These are phyloP conservation scores for Mangifera indica DNA, from an alignment of 345 rosid genomes.

Conservation along the genomic window DNA sequence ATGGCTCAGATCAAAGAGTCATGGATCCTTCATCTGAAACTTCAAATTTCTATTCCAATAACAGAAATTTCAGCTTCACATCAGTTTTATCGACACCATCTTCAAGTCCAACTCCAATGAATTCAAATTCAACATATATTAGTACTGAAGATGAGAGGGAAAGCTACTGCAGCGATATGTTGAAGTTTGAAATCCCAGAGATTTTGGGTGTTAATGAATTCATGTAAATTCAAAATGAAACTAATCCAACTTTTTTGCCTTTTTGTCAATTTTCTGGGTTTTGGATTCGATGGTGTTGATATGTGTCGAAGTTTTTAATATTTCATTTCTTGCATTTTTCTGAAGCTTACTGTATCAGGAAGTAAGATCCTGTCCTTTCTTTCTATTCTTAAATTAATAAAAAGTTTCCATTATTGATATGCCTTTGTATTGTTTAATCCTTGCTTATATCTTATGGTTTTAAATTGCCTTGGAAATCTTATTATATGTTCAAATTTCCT, in stretches of 20 bases:
- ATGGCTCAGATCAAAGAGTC: conserved; percentile 10
- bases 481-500: not conserved
- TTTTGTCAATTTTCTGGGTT: not conserved
- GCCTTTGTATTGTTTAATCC: not conserved
- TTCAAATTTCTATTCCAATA: conserved; percentile 28
- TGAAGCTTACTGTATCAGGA: conserved; percentile 17
- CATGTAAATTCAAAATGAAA: conserved; percentile 37
- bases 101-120: conserved; percentile 61
- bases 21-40: conserved; percentile 44
- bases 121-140: conserved; percentile 56
- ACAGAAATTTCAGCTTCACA: conserved; percentile 41
- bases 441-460: conserved; percentile 1
- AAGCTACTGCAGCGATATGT: conserved; percentile 61
- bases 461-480: not conserved
- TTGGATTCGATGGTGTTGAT: conserved; percentile 12
- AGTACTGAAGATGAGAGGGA: conserved; percentile 77
- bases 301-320: conserved; percentile 18
- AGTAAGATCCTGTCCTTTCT: conserved; percentile 9
- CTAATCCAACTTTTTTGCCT: not conserved
- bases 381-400: not conserved
- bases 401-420: conserved; percentile 26
- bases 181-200: conserved; percentile 61
- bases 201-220: conserved; percentile 55
- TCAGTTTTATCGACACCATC: conserved; percentile 64
- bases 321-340: conserved; percentile 16